Percentiles rank a stretch among this genome's conserved stretches.
Evolutionary conservation across 352 stramenopile species (phyloP).

Genomic region (Globisporangium spiculum): DNA sequence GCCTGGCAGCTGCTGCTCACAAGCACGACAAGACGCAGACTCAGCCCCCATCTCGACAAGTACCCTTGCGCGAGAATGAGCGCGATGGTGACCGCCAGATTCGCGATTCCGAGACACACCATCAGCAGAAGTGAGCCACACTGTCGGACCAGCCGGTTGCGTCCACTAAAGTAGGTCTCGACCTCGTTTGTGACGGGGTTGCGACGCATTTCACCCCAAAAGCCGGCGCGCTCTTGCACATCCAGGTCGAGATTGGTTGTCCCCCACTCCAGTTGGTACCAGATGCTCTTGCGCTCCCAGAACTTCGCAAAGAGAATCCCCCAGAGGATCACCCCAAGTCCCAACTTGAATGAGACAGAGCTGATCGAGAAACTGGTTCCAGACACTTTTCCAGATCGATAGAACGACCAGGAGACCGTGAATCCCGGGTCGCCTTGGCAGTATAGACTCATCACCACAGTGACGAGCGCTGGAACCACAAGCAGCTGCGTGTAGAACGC

Average conservation of each 20-base stretch:
- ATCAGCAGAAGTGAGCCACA: slow-evolving; percentile 21
- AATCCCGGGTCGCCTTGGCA: slow-evolving; percentile 16
- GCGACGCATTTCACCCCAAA: slow-evolving; percentile 21
- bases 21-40: slow-evolving; percentile 29
- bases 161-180: slow-evolving; percentile 21
- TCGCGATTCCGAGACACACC: slow-evolving; percentile 15
- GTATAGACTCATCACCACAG: slow-evolving; percentile 26
- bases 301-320: slow-evolving; percentile 49
- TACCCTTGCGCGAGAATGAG: slow-evolving; percentile 33
- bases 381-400: slow-evolving; percentile 6
- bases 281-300: slow-evolving; percentile 58
- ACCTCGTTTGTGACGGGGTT: slow-evolving; percentile 34
- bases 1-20: slow-evolving; percentile 26
- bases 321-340: slow-evolving; percentile 38
- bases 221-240: slow-evolving; percentile 25
- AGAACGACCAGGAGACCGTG: slow-evolving; percentile 28
- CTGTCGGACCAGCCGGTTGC: slow-evolving; percentile 16
- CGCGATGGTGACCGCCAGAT: slow-evolving; percentile 25
- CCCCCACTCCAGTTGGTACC: slow-evolving; percentile 65
- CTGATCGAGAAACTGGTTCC: slow-evolving; percentile 11
- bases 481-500: slow-evolving; percentile 78
- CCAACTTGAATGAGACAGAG: slow-evolving; percentile 12
- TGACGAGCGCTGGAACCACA: slow-evolving; percentile 38
- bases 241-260: slow-evolving; percentile 19
- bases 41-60: slow-evolving; percentile 18